A percentile compares a stretch with the other conserved stretches of the same genome.
Evolutionary conservation across 768 basidiomycete species (phyloP).

Genomic region (Dentipellis sp.): DNA sequence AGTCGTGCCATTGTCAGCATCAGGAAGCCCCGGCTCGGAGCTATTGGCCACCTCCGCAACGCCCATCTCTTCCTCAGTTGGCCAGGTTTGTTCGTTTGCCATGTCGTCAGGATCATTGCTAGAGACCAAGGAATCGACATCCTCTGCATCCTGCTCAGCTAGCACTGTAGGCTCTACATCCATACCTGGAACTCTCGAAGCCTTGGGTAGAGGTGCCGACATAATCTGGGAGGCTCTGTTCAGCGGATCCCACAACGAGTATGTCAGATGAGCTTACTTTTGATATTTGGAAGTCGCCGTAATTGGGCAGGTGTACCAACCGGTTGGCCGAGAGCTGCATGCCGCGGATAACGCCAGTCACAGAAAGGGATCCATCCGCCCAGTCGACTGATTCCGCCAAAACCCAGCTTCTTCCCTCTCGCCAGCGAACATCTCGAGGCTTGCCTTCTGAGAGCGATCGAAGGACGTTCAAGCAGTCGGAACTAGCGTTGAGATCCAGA

Average conservation of each 20-base stretch:
- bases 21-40: conserved; percentile 38
- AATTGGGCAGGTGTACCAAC: conserved; percentile 78
- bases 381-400: conserved; percentile 58
- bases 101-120: conserved; percentile 84
- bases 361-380: conserved; percentile 56
- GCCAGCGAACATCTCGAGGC: conserved; percentile 73
- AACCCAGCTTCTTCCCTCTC: conserved; percentile 72
- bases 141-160: conserved; percentile 51
- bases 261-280: conserved; percentile 39
- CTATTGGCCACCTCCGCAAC: conserved; percentile 20
- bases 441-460: conserved; percentile 79
- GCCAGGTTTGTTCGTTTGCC: conserved; percentile 97
- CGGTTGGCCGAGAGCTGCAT: conserved; percentile 69
- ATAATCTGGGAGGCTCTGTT: conserved; percentile 43
- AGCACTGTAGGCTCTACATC: conserved; percentile 59
- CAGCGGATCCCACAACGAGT: background rate
- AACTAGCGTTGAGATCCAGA: conserved; percentile 54
- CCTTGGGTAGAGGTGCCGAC: conserved; percentile 45
- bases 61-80: conserved; percentile 91
- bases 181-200: conserved; percentile 38
- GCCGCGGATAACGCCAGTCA: conserved; percentile 86
- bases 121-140: conserved; percentile 81
- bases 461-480: conserved; percentile 65
- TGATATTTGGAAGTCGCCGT: conserved; percentile 80
- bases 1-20: conserved; percentile 63